Percentiles rank a stretch among this genome's conserved stretches.
phyloP scores from a whole-genome alignment of 192 early-diverging fungal genomes.

The Dimargaris xerosporica region DNA sequence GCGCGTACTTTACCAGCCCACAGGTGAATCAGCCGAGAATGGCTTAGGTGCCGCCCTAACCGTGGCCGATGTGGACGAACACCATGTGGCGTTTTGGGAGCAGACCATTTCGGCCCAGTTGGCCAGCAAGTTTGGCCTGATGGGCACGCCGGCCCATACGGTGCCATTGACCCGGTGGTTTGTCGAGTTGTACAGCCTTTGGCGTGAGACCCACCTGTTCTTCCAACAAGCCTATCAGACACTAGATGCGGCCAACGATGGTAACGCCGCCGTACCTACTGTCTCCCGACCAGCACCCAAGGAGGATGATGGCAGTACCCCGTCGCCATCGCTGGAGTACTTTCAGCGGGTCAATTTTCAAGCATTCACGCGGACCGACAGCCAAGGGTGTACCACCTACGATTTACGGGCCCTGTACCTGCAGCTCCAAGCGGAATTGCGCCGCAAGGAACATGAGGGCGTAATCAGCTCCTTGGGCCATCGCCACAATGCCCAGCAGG shows the following conservation, averaged over 20 bases:
- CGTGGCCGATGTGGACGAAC: too few species aligned
- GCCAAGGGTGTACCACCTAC: constrained; percentile 41
- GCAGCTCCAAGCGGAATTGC: constrained; percentile 32
- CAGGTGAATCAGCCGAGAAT: too few species aligned
- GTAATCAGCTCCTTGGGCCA: constrained; percentile 26
- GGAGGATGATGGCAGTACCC: neutral
- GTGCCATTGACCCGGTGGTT: constrained; percentile 3
- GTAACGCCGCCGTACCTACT: too few species aligned
- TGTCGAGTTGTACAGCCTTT: constrained; percentile 1
- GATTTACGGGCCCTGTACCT: constrained; percentile 57
- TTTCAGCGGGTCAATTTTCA: constrained; percentile 23
- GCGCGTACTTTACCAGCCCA: constrained; percentile 18
- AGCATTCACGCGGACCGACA: constrained; percentile 32
- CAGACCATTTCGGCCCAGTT: neutral
- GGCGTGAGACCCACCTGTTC: neutral
- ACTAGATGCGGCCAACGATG: neutral
- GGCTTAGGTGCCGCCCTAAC: too few species aligned
- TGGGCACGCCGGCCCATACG: neutral
- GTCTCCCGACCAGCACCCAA: neutral
- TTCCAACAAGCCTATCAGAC: neutral
- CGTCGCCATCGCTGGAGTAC: neutral
- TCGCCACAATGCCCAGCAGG: constrained; percentile 30
- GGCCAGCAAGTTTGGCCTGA: neutral
- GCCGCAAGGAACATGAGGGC: constrained; percentile 26
- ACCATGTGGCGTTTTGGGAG: neutral